Conservation (phyloP, 371 early-diverging fungal genomes). For the Mucor sp. region DNA sequence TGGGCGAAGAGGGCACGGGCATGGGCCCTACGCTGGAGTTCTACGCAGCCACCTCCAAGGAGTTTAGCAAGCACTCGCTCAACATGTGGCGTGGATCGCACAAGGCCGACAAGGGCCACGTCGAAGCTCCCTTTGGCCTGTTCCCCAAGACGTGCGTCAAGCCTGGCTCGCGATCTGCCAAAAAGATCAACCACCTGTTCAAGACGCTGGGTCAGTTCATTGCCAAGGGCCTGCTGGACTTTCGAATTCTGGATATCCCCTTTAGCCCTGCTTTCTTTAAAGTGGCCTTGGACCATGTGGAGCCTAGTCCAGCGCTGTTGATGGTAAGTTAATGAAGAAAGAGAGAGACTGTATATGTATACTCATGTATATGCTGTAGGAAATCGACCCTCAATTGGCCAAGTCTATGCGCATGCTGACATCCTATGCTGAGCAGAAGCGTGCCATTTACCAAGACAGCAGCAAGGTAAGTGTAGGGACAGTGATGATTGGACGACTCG, state of each 20-base stretch:
- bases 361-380: conserved; percentile 30
- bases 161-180: conserved; percentile 24
- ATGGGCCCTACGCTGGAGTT: conserved; percentile 95
- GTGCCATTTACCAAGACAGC: conserved; percentile 51
- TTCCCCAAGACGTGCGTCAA: conserved; percentile 70
- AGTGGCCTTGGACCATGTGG: conserved; percentile 52
- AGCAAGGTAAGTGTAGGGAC: conserved; percentile 14
- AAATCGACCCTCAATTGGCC: conserved; percentile 71
- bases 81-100: conserved; percentile 60
- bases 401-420: conserved; percentile 69
- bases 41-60: conserved; percentile 79
- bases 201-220: conserved; percentile 81
- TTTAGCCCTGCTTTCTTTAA: conserved; percentile 78
- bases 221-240: conserved; percentile 89
- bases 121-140: conserved; percentile 58
- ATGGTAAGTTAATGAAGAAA: conserved; percentile 18
- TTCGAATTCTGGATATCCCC: conserved; percentile 84
- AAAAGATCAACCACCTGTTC: conserved; percentile 60
- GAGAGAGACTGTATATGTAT: not conserved
- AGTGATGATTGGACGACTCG: too few relatives aligned
- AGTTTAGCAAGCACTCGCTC: conserved; percentile 62
- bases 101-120: conserved; percentile 48
- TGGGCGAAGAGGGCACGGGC: conserved; percentile 94
- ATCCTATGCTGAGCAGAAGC: conserved; percentile 58
- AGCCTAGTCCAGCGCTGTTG: conserved; percentile 22